Conservation (phyloP, 768 basidiomycete genomes). For the Tricholoma flavovirens region DNA sequence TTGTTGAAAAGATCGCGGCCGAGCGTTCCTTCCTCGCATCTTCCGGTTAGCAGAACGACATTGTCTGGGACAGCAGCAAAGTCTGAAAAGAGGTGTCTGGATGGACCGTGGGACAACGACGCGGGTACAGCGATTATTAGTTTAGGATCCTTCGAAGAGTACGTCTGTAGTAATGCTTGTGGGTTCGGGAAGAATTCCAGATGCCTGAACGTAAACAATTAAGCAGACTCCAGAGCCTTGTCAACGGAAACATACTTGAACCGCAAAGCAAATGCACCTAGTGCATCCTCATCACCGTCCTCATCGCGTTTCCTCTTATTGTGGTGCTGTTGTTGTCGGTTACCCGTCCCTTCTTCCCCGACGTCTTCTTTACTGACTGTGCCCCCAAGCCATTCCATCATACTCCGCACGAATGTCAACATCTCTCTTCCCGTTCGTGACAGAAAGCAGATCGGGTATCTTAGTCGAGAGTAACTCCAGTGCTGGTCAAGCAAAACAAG, state of each 20-base stretch:
- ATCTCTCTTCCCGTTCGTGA: slow-evolving; percentile 89
- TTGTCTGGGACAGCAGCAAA: slow-evolving; percentile 83
- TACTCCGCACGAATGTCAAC: slow-evolving; percentile 87
- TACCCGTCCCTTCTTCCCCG: slow-evolving; percentile 64
- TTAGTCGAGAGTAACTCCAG: slow-evolving; percentile 84
- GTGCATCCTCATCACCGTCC: slow-evolving; percentile 73
- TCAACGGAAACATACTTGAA: slow-evolving; percentile 63
- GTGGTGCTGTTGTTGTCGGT: slow-evolving; percentile 34
- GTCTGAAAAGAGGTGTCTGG: slow-evolving; percentile 77
- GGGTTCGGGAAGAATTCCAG: slow-evolving; percentile 90
- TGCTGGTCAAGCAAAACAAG: slow-evolving; percentile 94
- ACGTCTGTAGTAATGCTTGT: slow-evolving; percentile 70
- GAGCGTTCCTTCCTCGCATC: slow-evolving; percentile 77
- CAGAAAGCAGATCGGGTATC: slow-evolving; percentile 90
- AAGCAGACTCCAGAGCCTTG: neutral
- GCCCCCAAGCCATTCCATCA: slow-evolving; percentile 99
- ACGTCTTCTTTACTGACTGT: slow-evolving; percentile 91
- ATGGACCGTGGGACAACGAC: slow-evolving; percentile 88
- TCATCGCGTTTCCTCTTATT: slow-evolving; percentile 56
- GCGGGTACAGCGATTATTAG: slow-evolving; percentile 91
- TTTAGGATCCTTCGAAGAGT: slow-evolving; percentile 86
- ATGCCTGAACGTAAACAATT: slow-evolving; percentile 45
- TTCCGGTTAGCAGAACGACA: slow-evolving; percentile 78
- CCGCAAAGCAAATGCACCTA: slow-evolving; percentile 80
- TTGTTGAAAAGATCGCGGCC: slow-evolving; percentile 72